Evolutionary conservation across 495 filamentous ascomycete species (phyloP), one percentile per base, ranked within the genome.

Genomic region (Trichoderma parareesei): DNA sequence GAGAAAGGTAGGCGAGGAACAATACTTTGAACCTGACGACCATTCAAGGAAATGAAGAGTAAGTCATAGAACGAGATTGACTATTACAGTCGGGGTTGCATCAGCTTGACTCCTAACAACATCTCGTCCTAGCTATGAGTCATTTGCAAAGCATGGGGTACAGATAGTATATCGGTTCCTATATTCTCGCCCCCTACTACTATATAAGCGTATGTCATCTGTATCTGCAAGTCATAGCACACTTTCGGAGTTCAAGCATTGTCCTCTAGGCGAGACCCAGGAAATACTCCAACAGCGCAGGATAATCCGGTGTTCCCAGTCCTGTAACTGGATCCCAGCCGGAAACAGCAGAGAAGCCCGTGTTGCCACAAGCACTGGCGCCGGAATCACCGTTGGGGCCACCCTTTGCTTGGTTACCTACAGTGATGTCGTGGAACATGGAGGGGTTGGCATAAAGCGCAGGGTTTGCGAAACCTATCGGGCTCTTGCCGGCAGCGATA

Each of bases 391-490:
- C 43, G 64, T 65, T 65, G 71, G 70, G 14, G 14, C 79, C 75
- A 67, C 86, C 89, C 4, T 86, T 85, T 0, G 73, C 77, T 43
- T 77, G 80, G 18, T 76, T 79, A 5, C 84, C 85, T 40, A 67
- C 67, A 4, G 76, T 78, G 65, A 87, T 84, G 37, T 43, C 37
- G 49, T 20, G 60, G 18, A 65, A 55, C 38, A 18, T 60, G 4
- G 35, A 20, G 3, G 37, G 33, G 7, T 67, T 69, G 27, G 72
- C 71, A 72, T 90, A 91, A 37, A 91, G 67, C 79, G 82, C 88
- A 0, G 87, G 87, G 70, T 91, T 90, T 27, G 89, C 70, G 75
- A 88, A 90, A 0, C 88, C 88, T 65, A 90, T 71, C 0, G 81
- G 70, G 2, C 82, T 73, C 68, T 82, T 73, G 14, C 81, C 80